Conservation (phyloP, 495 filamentous ascomycete species). For the Hypoxylon fragiforme region DNA sequence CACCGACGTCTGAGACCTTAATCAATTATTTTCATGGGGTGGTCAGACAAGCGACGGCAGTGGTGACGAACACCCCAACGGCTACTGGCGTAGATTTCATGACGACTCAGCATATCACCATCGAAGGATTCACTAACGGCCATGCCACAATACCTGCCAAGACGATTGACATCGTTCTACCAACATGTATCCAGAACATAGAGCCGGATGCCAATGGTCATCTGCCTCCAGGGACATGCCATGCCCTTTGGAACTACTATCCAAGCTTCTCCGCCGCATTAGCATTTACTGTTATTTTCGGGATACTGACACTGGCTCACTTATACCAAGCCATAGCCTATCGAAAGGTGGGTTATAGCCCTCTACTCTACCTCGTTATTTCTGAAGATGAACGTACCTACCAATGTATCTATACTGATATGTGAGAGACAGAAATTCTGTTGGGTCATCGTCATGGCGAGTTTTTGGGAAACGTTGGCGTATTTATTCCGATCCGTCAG, state of each 20-base stretch:
- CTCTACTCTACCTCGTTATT: too few species aligned
- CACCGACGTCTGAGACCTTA: too few species aligned
- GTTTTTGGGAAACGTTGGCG: conserved; percentile 49
- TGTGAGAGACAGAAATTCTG: conserved; percentile 46
- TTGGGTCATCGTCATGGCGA: conserved; percentile 58
- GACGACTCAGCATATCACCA: conserved; percentile 30
- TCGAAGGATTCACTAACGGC: conserved; percentile 30
- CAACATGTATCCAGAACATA: conserved; percentile 39
- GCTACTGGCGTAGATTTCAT: conserved; percentile 19
- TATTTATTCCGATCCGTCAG: conserved; percentile 40
- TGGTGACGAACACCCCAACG: conserved; percentile 4
- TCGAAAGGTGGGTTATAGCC: too few species aligned
- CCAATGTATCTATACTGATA: too few species aligned
- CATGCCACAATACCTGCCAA: conserved; percentile 26
- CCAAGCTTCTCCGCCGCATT: conserved; percentile 40
- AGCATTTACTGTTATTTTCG: conserved; percentile 42
- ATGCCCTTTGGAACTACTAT: conserved; percentile 44
- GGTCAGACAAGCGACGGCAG: conserved; percentile 6
- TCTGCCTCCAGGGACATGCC: conserved; percentile 43
- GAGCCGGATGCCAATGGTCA: conserved; percentile 46
- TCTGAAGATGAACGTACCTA: too few species aligned
- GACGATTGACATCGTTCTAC: conserved; percentile 29
- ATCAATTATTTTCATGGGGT: not conserved
- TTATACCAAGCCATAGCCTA: conserved; percentile 44
- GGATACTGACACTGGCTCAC: conserved; percentile 42